Conservation (phyloP, 2,329 filamentous ascomycete genomes). For the Tolypocladium sp. region DNA sequence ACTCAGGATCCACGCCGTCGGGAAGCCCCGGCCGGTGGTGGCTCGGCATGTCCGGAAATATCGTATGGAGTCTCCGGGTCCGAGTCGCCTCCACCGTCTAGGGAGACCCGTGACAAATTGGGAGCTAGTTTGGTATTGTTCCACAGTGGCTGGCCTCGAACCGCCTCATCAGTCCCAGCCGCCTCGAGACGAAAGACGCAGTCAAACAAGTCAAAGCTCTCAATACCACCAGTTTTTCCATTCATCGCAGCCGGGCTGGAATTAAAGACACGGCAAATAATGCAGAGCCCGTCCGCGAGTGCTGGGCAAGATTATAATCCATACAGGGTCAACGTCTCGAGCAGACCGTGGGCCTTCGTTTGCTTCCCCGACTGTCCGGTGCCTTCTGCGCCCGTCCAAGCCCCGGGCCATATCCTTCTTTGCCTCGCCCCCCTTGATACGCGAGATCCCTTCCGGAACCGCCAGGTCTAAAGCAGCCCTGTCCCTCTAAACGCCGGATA, state of each 20-base stretch:
- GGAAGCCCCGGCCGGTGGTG: neutral
- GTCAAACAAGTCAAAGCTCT: neutral
- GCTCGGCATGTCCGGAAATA: neutral
- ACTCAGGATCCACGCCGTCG: neutral
- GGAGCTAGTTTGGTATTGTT: neutral
- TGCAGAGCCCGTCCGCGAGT: neutral
- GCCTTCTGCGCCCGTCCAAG: neutral
- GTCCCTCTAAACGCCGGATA: slow-evolving; percentile 11
- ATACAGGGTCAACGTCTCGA: slow-evolving; percentile 6
- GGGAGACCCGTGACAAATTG: neutral
- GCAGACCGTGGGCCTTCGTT: neutral
- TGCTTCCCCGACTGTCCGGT: neutral
- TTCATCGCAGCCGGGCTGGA: neutral
- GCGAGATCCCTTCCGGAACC: slow-evolving; percentile 7
- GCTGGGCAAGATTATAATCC: slow-evolving; percentile 6
- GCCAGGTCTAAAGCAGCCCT: slow-evolving; percentile 6
- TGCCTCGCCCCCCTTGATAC: neutral
- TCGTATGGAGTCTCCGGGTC: neutral
- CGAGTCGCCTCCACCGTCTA: neutral
- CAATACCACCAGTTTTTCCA: neutral
- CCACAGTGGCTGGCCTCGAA: neutral
- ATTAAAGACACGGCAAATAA: neutral
- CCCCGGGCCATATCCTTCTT: neutral
- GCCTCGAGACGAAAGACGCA: neutral
- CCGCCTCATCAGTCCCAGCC: too few relatives aligned